Percentiles rank a stretch among this genome's conserved stretches.
Conservation (phyloP, 305 asterid species). For the Fraxinus albicans region DNA sequence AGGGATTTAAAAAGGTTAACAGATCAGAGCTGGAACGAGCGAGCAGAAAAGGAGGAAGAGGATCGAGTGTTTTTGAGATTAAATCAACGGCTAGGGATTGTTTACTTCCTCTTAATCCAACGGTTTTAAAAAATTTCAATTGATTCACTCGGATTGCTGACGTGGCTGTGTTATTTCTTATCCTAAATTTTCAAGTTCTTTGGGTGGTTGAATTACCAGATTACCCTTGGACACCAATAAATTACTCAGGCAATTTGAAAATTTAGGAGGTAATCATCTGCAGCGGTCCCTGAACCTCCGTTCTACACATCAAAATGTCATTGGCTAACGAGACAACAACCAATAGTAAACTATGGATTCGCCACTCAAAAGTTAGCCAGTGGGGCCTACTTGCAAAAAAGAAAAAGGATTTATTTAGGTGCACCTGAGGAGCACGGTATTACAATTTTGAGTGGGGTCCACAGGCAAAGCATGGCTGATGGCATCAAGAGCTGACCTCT, state of each 20-base stretch:
- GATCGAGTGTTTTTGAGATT: conserved; percentile 21
- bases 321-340: background rate
- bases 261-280: background rate
- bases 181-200: conserved; percentile 5
- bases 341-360: background rate
- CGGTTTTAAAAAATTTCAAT: background rate
- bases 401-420: background rate
- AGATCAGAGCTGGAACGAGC: conserved; percentile 29
- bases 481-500: background rate
- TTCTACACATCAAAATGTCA: background rate
- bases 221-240: conserved; percentile 15
- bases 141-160: conserved; percentile 41
- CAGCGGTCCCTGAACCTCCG: background rate
- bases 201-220: conserved; percentile 6
- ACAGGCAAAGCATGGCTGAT: background rate
- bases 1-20: conserved; percentile 34
- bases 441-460: conserved; percentile 20
- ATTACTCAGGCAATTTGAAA: conserved; percentile 16
- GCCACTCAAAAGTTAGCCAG: conserved; percentile 22
- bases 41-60: background rate
- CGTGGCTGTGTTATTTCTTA: conserved; percentile 40
- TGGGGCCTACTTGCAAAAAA: conserved; percentile 20
- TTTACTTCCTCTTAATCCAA: conserved; percentile 19
- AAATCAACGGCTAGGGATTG: conserved; percentile 50
- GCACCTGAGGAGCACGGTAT: conserved; percentile 18